Percentiles rank a stretch among this genome's conserved stretches.
phyloP scores from a whole-genome alignment of 805 yeast genomes.

The Ogataea wickerhamii region DNA sequence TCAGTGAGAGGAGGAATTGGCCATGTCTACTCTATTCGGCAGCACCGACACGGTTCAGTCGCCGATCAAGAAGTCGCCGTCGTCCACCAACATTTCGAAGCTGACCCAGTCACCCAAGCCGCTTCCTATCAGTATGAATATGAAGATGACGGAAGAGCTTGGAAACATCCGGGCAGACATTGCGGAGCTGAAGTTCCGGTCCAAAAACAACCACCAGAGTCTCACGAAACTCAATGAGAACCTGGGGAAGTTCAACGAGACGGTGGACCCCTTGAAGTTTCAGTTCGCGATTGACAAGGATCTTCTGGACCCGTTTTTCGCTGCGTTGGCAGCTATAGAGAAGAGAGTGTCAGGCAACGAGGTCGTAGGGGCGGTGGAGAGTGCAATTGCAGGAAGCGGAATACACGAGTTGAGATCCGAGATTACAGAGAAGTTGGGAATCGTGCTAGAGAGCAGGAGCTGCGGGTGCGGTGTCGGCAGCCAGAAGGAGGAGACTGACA shows the following conservation, averaged over 20 bases:
- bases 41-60: too few species aligned
- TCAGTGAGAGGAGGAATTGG: too few species aligned
- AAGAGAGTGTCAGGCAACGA: not conserved
- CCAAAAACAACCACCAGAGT: slow-evolving; percentile 20
- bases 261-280: slow-evolving; percentile 2
- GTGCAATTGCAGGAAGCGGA: not conserved
- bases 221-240: slow-evolving; percentile 20
- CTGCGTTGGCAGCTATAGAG: not conserved
- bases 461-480: not conserved
- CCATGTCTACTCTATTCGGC: too few species aligned
- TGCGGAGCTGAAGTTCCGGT: slow-evolving; percentile 19
- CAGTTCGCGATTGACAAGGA: not conserved
- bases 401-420: not conserved
- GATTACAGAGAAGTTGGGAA: not conserved
- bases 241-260: slow-evolving; percentile 16
- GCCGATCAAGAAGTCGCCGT: slow-evolving; percentile 22
- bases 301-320: not conserved
- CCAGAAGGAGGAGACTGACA: not conserved
- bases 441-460: not conserved
- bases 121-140: slow-evolving; percentile 19
- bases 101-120: slow-evolving; percentile 20
- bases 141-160: slow-evolving; percentile 21
- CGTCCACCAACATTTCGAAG: slow-evolving; percentile 19
- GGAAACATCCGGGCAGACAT: slow-evolving; percentile 15
- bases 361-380: not conserved